Base-by-base conservation (phyloP, 1,284 basidiomycete species). In the Ceratorhiza oryzae-sativae region DNA sequence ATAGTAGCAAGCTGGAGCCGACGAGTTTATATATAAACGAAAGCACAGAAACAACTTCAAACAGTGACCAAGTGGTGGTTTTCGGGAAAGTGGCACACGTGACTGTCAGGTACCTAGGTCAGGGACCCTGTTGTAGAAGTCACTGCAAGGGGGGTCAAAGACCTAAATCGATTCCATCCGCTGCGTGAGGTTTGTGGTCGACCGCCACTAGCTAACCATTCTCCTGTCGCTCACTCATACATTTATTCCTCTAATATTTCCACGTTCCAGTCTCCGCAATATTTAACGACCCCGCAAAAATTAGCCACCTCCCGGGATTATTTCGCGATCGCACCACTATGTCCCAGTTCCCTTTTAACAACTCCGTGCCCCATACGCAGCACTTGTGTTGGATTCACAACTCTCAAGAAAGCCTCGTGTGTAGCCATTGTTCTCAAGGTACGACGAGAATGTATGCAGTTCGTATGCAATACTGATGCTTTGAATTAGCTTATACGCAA, bases 71-170 rank as follows among this genome's bases (percentile, higher is more conserved):
- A 10, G 27, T 10, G 10, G 34, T 27, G 39, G 59, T 45, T 23
- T 61, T 61, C 25, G 8, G 13, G 39, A 32, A n/a, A 27, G 27
- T 9, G 3, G 48, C 20, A 8, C 62, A 67, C 62, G 62, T 67
- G 62, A 67, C 34, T 32, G 34, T 9, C 25, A 10, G 15, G 12
- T 3, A 55, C 15, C 8, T 32, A 30, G 27, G 49, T 27, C 49
- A 13, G 25, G 20, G 62, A 67, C 62, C 62, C 62, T 67, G 62
- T 67, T 67, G 34, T 25, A 55, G 62, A 67, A 67, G 62, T 30
- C 39, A 42, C 20, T 41, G 36, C n/a, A 42, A 49, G n/a, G 27
- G 23, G 41, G 36, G 20, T 25, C 15, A 18, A 46, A 25, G 27
- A 53, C 55, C 53, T 67, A 67, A 67, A 67, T 67, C 55, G 34